Conservation (phyloP, 139 green algal genomes). For the Haematococcus lacustris region DNA sequence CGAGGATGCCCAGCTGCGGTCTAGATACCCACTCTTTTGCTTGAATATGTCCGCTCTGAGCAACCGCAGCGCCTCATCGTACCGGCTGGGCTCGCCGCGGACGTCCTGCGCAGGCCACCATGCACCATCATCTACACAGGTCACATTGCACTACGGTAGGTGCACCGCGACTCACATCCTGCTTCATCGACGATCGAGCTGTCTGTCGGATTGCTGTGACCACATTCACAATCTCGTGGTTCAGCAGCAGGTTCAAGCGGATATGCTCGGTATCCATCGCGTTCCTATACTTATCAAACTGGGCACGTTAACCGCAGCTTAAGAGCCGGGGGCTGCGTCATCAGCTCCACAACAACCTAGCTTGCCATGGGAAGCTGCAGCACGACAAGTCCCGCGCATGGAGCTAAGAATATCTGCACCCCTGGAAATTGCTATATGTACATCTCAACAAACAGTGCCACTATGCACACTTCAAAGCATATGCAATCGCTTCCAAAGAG, state of each 20-base stretch:
- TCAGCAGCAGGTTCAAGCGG: slow-evolving; percentile 60
- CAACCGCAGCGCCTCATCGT: slow-evolving; percentile 70
- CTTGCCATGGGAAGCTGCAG: too few species aligned
- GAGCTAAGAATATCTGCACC: too few species aligned
- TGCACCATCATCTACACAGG: not conserved
- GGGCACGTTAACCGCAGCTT: too few species aligned
- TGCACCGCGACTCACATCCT: not conserved
- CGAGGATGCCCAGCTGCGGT: not conserved
- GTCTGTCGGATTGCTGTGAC: slow-evolving; percentile 80
- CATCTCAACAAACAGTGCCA: too few species aligned
- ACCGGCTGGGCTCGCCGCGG: slow-evolving; percentile 74
- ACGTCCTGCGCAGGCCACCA: slow-evolving; percentile 60
- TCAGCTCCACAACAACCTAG: too few species aligned
- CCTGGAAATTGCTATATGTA: too few species aligned
- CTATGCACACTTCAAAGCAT: too few species aligned
- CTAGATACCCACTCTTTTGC: slow-evolving; percentile 39
- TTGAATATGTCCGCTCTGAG: slow-evolving; percentile 77
- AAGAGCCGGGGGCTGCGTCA: too few species aligned
- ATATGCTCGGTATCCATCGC: too few species aligned
- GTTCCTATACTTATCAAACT: too few species aligned
- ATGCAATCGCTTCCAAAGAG: too few species aligned
- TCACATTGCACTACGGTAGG: not conserved
- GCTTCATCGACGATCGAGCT: slow-evolving; percentile 52
- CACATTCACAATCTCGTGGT: slow-evolving; percentile 66
- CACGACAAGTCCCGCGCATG: too few species aligned